phyloP scores from a whole-genome alignment of 768 basidiomycete genomes.

The Tephrocybe sp. region DNA sequence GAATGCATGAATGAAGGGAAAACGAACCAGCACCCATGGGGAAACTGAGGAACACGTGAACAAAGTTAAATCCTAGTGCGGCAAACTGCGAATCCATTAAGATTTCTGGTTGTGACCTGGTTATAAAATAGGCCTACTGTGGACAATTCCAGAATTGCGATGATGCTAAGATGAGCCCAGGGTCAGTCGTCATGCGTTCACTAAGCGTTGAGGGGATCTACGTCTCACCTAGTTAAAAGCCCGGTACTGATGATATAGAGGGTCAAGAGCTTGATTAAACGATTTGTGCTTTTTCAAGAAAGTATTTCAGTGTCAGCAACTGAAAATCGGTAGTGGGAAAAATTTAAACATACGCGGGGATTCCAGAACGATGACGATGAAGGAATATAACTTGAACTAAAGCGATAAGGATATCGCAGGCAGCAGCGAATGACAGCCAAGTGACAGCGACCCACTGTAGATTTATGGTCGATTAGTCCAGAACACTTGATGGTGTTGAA shows the following conservation, averaged over 20 bases:
- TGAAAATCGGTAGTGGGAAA: too few relatives aligned
- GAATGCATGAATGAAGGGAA: not conserved
- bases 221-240: not conserved
- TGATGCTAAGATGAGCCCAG: not conserved
- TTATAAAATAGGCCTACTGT: not conserved
- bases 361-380: slow-evolving; percentile 1
- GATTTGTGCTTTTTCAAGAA: too few relatives aligned
- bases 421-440: slow-evolving; percentile 4
- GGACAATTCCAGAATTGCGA: not conserved
- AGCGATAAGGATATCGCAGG: slow-evolving; percentile 1
- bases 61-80: not conserved
- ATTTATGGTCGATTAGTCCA: too few relatives aligned
- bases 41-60: not conserved
- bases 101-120: not conserved
- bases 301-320: too few relatives aligned
- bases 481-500: too few relatives aligned
- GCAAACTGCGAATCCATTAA: not conserved
- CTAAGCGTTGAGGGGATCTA: too few relatives aligned
- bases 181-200: too few relatives aligned
- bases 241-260: not conserved
- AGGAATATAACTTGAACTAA: not conserved
- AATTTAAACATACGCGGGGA: slow-evolving; percentile 1
- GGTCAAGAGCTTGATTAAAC: not conserved
- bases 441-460: slow-evolving; percentile 6
- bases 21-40: not conserved